phyloP scores from a whole-genome alignment of 148 eudicot genomes.

The Fagopyrum tataricum region DNA sequence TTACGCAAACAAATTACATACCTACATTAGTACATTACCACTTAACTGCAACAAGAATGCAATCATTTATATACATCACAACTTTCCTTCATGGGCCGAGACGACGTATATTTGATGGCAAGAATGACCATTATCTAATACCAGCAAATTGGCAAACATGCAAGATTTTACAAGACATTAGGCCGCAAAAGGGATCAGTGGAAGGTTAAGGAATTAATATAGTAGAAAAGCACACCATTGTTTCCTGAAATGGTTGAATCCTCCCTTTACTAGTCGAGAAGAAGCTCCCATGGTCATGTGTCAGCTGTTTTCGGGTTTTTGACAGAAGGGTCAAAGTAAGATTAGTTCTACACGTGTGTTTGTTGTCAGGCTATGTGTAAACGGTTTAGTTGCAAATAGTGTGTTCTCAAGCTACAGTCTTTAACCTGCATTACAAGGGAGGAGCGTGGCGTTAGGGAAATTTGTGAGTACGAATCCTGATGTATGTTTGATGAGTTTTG shows the following conservation, averaged over 20 bases:
- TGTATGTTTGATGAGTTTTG: not conserved
- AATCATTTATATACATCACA: slow-evolving; percentile 8
- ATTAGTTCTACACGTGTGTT: slow-evolving; percentile 58
- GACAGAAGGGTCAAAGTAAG: slow-evolving; percentile 22
- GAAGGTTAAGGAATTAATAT: slow-evolving; percentile 10
- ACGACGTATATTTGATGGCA: not conserved
- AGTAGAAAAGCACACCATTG: slow-evolving; percentile 1
- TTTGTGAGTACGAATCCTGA: not conserved
- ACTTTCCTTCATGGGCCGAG: not conserved
- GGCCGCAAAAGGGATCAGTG: slow-evolving; percentile 7
- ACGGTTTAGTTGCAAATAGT: slow-evolving; percentile 64
- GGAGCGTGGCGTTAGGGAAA: not conserved
- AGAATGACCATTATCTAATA: not conserved
- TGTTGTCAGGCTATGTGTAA: slow-evolving; percentile 49
- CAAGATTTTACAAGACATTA: slow-evolving; percentile 10
- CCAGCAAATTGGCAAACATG: slow-evolving; percentile 1
- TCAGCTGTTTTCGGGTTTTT: slow-evolving; percentile 1
- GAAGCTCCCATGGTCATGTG: slow-evolving; percentile 6
- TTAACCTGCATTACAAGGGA: slow-evolving; percentile 47
- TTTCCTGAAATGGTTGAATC: not conserved
- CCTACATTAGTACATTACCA: not conserved
- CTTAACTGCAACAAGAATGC: not conserved
- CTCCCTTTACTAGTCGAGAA: slow-evolving; percentile 11
- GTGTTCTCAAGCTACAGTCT: slow-evolving; percentile 86
- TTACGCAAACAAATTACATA: slow-evolving; percentile 2